Base-by-base conservation (phyloP, 352 stramenopile species). In the Pythium grandisporangium region DNA sequence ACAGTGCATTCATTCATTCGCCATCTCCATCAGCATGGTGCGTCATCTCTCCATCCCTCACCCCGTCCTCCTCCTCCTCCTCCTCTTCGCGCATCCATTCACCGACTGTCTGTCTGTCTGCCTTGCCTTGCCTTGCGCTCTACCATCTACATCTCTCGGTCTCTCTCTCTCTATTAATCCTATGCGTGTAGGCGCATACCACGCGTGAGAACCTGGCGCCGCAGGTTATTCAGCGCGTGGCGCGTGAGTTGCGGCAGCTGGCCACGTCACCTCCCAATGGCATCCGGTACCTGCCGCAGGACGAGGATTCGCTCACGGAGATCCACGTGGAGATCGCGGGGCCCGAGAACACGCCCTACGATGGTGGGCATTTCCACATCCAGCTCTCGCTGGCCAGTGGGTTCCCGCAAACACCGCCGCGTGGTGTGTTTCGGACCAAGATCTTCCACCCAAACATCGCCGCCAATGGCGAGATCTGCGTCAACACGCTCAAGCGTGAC, bases 391-490 rank as follows among this genome's bases (percentile, higher is more conserved):
- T 98, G 14, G 89, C 80, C 20, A 72, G 84, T 22, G 76, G 86
- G 29, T 96, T 94, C 46, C 87, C 87, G 14, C 61, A 79, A 24
- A 62, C 82, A 37, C 84, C 86, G 16, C 86, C 86, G 7, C 84
- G 84, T 42, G 83, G 94, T 23, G 93, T 97, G 47, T 99, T 99
- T 53, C 62, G 98, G 17, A 99, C 96, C 26, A 99, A 98, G 76
- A 99, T 99, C 42, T 99, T 98, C 68, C 97, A 99, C 62, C 97
- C 97, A 0, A 99, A 99, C 67, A 95, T 99, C 17, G 93, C 95
- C 17, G 88, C 73, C 11, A 97, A 88, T 20, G 96, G 96, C 29
- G 96, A 98, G 29, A 99, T 99, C 68, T 99, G 97, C 55, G 97
- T 99, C 19, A 99, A 99, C 61, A 99, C 96, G 24, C 79, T 99